Evolutionary conservation across 495 filamentous ascomycete genomes (phyloP).

Genomic region (Aspergillus bertholletiae): DNA sequence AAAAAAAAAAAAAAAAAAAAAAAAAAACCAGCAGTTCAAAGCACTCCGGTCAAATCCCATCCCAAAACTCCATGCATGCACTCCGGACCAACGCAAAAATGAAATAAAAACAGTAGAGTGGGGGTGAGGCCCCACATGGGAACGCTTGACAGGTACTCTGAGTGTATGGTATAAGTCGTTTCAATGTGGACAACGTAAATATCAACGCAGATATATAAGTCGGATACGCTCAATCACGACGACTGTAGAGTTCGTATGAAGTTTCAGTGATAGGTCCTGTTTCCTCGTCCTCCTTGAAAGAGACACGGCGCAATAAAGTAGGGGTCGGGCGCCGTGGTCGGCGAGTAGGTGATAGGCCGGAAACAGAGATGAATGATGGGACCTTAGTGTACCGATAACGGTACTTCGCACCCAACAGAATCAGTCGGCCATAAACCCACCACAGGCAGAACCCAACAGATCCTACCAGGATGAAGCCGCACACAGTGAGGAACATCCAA

Average conservation of each 20-base stretch:
- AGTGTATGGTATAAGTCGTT: conserved; percentile 12
- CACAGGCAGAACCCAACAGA: conserved; percentile 55
- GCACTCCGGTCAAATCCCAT: conserved; percentile 15
- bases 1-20: too few species aligned
- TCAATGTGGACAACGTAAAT: conserved; percentile 22
- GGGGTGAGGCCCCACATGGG: not conserved
- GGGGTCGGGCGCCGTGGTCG: conserved; percentile 34
- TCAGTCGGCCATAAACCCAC: conserved; percentile 50
- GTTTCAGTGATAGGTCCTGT: conserved; percentile 30
- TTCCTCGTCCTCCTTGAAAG: conserved; percentile 47
- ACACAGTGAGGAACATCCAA: conserved; percentile 67
- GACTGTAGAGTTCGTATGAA: conserved; percentile 40
- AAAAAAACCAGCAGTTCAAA: conserved; percentile 14
- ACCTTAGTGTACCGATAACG: conserved; percentile 42
- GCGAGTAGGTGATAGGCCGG: conserved; percentile 32
- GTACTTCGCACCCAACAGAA: conserved; percentile 43
- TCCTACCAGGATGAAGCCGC: conserved; percentile 59
- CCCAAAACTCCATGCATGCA: conserved; percentile 27
- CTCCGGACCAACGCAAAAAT: conserved; percentile 8
- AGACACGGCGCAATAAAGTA: conserved; percentile 38
- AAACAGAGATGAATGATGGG: conserved; percentile 23
- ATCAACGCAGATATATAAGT: conserved; percentile 23
- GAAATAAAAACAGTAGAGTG: conserved; percentile 2
- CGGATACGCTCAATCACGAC: conserved; percentile 31
- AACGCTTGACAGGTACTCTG: conserved; percentile 8